Evolutionary conservation across 805 yeast genomes (phyloP).

Genomic region (Candida tallmaniae): DNA sequence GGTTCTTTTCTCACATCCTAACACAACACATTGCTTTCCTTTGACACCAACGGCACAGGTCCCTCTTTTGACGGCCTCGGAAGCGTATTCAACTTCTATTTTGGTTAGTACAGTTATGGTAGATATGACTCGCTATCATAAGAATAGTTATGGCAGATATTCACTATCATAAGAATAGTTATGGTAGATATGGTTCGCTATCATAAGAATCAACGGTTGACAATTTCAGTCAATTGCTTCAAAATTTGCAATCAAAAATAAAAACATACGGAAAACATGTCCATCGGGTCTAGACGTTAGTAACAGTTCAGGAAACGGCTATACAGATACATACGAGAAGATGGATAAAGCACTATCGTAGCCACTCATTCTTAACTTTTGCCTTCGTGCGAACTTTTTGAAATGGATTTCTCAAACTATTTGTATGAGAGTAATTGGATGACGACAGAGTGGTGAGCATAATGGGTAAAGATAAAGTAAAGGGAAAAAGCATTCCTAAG

Average conservation of each 20-base stretch:
- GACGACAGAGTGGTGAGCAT: too few species aligned
- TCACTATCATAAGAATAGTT: too few species aligned
- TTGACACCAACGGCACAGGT: constrained; percentile 97
- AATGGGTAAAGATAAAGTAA: constrained; percentile 11
- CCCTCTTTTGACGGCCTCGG: constrained; percentile 97
- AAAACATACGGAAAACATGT: constrained; percentile 81
- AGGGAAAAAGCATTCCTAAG: constrained; percentile 40
- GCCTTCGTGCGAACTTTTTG: not conserved
- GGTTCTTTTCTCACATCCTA: constrained; percentile 96
- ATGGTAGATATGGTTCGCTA: too few species aligned
- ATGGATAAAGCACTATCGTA: constrained; percentile 98
- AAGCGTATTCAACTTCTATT: constrained; percentile 88
- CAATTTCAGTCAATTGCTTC: too few species aligned
- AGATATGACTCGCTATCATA: too few species aligned
- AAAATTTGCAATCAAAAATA: too few species aligned
- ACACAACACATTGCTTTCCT: constrained; percentile 81
- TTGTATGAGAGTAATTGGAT: too few species aligned
- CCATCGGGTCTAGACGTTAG: constrained; percentile 86
- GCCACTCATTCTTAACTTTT: constrained; percentile 69
- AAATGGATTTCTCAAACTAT: too few species aligned
- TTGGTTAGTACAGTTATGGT: not conserved
- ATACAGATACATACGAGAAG: constrained; percentile 65
- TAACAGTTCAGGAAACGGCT: constrained; percentile 4
- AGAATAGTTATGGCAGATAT: too few species aligned
- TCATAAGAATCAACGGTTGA: too few species aligned